A percentile compares a stretch with the other conserved stretches of the same genome.
Conservation (phyloP, 1,284 basidiomycete genomes). For the Ceratobasidium sp. region DNA sequence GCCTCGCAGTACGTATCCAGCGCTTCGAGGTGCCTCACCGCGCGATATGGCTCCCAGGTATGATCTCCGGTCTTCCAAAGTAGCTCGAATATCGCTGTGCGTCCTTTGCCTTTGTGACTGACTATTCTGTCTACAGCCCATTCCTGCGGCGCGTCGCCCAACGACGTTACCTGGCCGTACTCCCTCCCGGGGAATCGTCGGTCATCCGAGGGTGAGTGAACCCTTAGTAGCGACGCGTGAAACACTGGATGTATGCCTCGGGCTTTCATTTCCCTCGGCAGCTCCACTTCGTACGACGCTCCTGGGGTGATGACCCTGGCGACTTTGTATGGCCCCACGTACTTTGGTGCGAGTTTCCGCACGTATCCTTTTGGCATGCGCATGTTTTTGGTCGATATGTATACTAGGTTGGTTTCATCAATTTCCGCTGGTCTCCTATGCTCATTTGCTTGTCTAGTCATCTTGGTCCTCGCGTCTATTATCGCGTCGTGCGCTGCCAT, state of each 20-base stretch:
- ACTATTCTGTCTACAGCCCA: constrained; percentile 58
- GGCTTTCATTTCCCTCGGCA: constrained; percentile 52
- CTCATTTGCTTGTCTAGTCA: constrained; percentile 55
- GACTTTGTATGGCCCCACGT: constrained; percentile 57
- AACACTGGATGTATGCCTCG: constrained; percentile 36
- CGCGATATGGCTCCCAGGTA: constrained; percentile 13
- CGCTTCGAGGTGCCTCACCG: constrained; percentile 5
- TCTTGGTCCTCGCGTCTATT: constrained; percentile 53
- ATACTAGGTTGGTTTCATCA: constrained; percentile 54
- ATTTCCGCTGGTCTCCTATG: constrained; percentile 49
- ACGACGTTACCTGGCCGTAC: background rate
- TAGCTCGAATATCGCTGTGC: constrained; percentile 5
- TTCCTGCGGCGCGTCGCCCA: constrained; percentile 50
- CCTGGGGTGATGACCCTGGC: constrained; percentile 49
- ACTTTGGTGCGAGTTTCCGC: constrained; percentile 49
- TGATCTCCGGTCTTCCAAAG: background rate
- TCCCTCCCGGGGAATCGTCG: constrained; percentile 31
- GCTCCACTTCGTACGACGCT: constrained; percentile 55
- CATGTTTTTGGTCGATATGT: constrained; percentile 57
- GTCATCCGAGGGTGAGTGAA: constrained; percentile 42
- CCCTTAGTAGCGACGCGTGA: constrained; percentile 50
- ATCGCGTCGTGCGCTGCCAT: constrained; percentile 56
- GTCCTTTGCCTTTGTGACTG: constrained; percentile 53
- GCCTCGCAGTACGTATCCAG: background rate
- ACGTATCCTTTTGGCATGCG: constrained; percentile 54